Conservation (phyloP, 2,329 filamentous ascomycete species). For the Penicillium sp. region DNA sequence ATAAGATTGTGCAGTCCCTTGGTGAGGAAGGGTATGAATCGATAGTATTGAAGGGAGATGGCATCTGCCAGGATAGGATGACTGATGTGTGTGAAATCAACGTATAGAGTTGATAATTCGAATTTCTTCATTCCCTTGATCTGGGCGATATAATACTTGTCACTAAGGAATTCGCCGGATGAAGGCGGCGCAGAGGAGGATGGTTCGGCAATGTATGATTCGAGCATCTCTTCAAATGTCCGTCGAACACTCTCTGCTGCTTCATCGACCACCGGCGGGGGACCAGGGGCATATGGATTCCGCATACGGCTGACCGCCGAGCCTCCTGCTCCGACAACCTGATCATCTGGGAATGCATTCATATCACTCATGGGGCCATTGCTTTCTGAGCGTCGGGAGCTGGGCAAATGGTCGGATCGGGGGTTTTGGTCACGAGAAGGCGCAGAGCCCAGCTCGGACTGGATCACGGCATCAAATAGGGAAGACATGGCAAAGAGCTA, state of each 20-base stretch:
- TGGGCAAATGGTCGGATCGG: conserved; percentile 47
- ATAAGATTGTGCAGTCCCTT: conserved; percentile 89
- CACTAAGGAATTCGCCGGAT: conserved; percentile 55
- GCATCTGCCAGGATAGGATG: conserved; percentile 81
- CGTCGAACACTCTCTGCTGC: conserved; percentile 63
- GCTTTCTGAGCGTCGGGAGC: conserved; percentile 55
- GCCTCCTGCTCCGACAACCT: conserved; percentile 56
- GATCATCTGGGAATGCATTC: conserved; percentile 61
- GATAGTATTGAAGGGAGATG: conserved; percentile 88
- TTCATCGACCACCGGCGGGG: conserved; percentile 59
- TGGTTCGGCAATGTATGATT: conserved; percentile 59
- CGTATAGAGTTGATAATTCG: conserved; percentile 63
- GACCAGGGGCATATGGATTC: conserved; percentile 52
- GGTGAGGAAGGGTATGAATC: conserved; percentile 88
- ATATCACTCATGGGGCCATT: conserved; percentile 56
- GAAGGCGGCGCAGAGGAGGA: conserved; percentile 54
- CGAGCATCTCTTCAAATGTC: conserved; percentile 64
- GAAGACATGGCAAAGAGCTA: conserved; percentile 38
- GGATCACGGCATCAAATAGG: conserved; percentile 43
- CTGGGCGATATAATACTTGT: conserved; percentile 67
- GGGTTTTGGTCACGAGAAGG: conserved; percentile 29
- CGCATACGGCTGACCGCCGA: conserved; percentile 50
- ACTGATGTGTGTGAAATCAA: conserved; percentile 75
- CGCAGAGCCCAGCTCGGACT: conserved; percentile 42
- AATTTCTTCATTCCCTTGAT: conserved; percentile 63